Conservation (phyloP, 768 basidiomycete species). For the Rhodotorula sphaerocarpa region DNA sequence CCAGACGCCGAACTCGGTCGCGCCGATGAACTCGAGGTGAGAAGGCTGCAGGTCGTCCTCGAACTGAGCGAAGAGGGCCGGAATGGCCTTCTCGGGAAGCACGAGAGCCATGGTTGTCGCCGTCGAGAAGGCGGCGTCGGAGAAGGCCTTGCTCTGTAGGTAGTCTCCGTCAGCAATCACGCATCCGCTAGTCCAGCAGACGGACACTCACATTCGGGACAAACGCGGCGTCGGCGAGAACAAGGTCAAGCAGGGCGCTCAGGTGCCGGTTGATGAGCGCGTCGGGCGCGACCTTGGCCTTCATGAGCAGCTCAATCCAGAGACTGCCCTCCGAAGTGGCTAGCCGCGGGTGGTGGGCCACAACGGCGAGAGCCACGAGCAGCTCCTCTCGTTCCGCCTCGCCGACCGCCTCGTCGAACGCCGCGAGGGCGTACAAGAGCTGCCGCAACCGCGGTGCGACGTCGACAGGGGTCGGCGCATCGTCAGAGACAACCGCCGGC, state of each 20-base stretch:
- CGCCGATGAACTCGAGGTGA: slow-evolving; percentile 57
- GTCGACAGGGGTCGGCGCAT: slow-evolving; percentile 45
- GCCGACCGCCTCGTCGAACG: slow-evolving; percentile 51
- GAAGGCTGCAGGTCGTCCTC: slow-evolving; percentile 57
- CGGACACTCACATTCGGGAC: slow-evolving; percentile 50
- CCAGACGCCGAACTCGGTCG: slow-evolving; percentile 75
- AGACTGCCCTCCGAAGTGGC: slow-evolving; percentile 20
- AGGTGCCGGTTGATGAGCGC: slow-evolving; percentile 16
- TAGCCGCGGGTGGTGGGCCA: slow-evolving; percentile 62
- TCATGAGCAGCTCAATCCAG: slow-evolving; percentile 30
- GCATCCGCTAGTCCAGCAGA: too few relatives aligned
- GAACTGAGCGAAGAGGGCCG: slow-evolving; percentile 62
- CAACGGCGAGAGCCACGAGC: slow-evolving; percentile 54
- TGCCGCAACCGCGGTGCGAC: slow-evolving; percentile 47
- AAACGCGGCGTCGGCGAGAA: slow-evolving; percentile 25
- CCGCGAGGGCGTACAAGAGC: slow-evolving; percentile 52
- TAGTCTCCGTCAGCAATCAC: too few relatives aligned
- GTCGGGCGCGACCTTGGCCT: slow-evolving; percentile 22
- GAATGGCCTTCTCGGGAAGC: slow-evolving; percentile 59
- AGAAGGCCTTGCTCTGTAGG: slow-evolving; percentile 22
- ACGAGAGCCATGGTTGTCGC: slow-evolving; percentile 72
- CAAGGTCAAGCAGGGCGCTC: slow-evolving; percentile 15
- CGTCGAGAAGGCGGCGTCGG: slow-evolving; percentile 61
- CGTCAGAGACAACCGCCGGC: slow-evolving; percentile 41
- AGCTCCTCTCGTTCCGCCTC: slow-evolving; percentile 47